A percentile compares a stretch with the other conserved stretches of the same genome.
These are phyloP conservation scores for Pisolithus sp. DNA, from an alignment of 768 basidiomycete genomes.

Conservation along the genomic window DNA sequence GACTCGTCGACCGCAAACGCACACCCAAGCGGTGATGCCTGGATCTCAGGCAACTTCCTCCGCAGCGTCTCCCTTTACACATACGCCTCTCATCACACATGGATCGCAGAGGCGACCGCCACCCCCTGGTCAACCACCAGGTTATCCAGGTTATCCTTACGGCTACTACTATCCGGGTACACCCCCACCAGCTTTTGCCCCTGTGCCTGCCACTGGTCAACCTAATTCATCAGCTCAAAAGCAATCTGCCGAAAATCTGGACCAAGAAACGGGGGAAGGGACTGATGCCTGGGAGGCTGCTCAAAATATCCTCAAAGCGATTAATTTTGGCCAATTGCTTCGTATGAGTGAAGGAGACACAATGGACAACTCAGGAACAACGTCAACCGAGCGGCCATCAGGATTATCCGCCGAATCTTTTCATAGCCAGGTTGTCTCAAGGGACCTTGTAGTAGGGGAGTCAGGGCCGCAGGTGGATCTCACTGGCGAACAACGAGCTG, in stretches of 20 bases:
- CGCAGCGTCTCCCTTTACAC: constrained; percentile 52
- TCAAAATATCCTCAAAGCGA: constrained; percentile 69
- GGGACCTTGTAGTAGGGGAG: constrained; percentile 1
- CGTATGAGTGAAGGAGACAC: constrained; percentile 29
- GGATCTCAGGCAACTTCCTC: constrained; percentile 15
- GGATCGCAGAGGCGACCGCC: constrained; percentile 32
- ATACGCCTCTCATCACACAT: constrained; percentile 38
- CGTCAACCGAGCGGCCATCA: constrained; percentile 2
- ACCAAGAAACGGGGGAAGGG: constrained; percentile 35
- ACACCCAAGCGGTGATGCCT: constrained; percentile 23
- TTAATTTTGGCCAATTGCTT: constrained; percentile 59
- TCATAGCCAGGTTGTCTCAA: constrained; percentile 3
- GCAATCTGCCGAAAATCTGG: constrained; percentile 8
- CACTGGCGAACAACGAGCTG: constrained; percentile 48
- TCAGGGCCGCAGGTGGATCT: constrained; percentile 18
- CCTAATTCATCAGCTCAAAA: constrained; percentile 7
- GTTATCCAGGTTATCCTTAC: constrained; percentile 35
- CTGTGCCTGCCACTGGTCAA: not conserved
- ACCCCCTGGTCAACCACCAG: constrained; percentile 24
- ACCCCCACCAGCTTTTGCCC: constrained; percentile 2
- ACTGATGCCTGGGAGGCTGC: constrained; percentile 72
- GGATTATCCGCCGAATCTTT: not conserved
- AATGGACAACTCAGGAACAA: constrained; percentile 8
- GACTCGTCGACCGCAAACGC: constrained; percentile 71
- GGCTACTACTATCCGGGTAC: constrained; percentile 29